phyloP scores from a whole-genome alignment of 192 early-diverging fungal species.

The Backusella parvicylindrica region DNA sequence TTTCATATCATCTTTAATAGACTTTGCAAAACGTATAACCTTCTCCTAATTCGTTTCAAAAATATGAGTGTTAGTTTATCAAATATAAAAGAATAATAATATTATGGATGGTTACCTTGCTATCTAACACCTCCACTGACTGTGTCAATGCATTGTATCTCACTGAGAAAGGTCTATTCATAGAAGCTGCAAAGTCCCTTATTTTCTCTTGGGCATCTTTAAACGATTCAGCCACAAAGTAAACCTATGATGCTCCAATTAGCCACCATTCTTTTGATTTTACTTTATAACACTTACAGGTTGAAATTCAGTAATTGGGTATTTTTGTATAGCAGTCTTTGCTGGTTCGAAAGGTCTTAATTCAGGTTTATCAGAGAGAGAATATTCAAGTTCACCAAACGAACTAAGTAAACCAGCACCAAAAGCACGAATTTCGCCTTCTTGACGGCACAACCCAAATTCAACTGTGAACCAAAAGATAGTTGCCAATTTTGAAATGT shows the following conservation, averaged over 20 bases:
- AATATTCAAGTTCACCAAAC: constrained; percentile 95
- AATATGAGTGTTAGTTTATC: background rate
- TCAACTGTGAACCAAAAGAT: constrained; percentile 94
- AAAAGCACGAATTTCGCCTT: constrained; percentile 73
- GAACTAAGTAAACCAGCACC: constrained; percentile 91
- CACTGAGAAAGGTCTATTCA: constrained; percentile 85
- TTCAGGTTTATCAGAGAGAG: constrained; percentile 76
- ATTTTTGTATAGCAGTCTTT: constrained; percentile 65
- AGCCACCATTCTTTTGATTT: background rate
- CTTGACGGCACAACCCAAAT: constrained; percentile 84
- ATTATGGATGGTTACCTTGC: constrained; percentile 36
- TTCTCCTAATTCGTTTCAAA: constrained; percentile 60
- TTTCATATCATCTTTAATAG: constrained; percentile 75
- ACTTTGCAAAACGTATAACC: constrained; percentile 72
- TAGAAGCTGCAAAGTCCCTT: constrained; percentile 72
- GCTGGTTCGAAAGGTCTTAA: constrained; percentile 82
- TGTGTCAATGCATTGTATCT: constrained; percentile 92
- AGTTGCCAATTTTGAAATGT: constrained; percentile 87
- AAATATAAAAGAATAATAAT: background rate
- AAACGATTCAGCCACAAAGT: constrained; percentile 95
- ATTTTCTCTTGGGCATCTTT: constrained; percentile 89
- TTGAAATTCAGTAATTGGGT: constrained; percentile 93
- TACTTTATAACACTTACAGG: constrained; percentile 42
- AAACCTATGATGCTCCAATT: constrained; percentile 38
- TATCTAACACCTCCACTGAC: constrained; percentile 87